Conservation (phyloP, 495 filamentous ascomycete species). For the Hypomontagnella monticulosa region DNA sequence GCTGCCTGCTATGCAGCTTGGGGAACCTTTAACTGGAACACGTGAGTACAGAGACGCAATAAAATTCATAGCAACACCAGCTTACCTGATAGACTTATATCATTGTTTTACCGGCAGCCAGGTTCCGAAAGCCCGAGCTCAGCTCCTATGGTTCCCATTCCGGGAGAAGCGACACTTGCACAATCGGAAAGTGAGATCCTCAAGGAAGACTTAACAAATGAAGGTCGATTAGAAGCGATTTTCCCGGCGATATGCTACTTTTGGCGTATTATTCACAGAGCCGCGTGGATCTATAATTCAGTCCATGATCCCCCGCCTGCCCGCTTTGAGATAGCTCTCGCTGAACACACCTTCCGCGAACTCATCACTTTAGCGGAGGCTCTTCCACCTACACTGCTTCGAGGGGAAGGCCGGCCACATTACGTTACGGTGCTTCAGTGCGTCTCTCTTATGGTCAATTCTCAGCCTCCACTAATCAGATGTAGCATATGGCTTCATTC, state of each 20-base stretch:
- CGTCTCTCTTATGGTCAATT: not conserved
- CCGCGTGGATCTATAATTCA: slow-evolving; percentile 37
- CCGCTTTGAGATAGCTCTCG: slow-evolving; percentile 24
- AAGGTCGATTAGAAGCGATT: not conserved
- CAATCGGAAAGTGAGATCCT: not conserved
- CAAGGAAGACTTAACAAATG: not conserved
- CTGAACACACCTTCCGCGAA: slow-evolving; percentile 35
- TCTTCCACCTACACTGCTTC: slow-evolving; percentile 24
- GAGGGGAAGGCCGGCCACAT: slow-evolving; percentile 21
- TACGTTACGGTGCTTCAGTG: slow-evolving; percentile 39
- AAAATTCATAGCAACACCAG: not conserved
- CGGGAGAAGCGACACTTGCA: slow-evolving; percentile 11
- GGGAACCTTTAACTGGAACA: slow-evolving; percentile 44
- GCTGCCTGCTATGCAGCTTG: slow-evolving; percentile 36
- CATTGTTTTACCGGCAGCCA: slow-evolving; percentile 37
- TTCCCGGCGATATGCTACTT: slow-evolving; percentile 38
- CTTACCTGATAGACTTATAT: slow-evolving; percentile 26
- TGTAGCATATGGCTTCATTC: slow-evolving; percentile 44
- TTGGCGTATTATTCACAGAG: slow-evolving; percentile 34
- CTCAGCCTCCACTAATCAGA: not conserved
- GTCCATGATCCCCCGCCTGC: slow-evolving; percentile 12
- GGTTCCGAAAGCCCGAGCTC: slow-evolving; percentile 27
- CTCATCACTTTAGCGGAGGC: slow-evolving; percentile 36
- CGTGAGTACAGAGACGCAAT: slow-evolving; percentile 24
- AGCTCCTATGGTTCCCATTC: slow-evolving; percentile 30